These are phyloP conservation scores for Trebouxia gelatinosa DNA, from an alignment of 163 green algal species.

Conservation along the genomic window DNA sequence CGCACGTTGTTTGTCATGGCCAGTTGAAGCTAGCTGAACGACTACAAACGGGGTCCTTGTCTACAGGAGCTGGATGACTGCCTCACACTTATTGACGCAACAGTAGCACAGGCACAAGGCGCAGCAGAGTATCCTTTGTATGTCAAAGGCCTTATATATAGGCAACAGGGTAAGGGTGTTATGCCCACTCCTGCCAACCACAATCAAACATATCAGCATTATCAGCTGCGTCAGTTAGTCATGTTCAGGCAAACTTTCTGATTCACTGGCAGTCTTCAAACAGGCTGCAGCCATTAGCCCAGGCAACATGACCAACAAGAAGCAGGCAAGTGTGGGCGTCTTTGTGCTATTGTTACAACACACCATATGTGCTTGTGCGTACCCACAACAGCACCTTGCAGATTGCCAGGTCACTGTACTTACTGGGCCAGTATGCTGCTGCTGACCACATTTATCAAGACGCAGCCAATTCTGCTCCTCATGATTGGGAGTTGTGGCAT, in stretches of 20 bases:
- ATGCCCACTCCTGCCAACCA: too few relatives aligned
- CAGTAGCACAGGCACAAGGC: background rate
- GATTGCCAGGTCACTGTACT: slow-evolving; percentile 67
- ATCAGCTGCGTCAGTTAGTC: too few relatives aligned
- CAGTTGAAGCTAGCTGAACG: too few relatives aligned
- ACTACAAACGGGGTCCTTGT: too few relatives aligned
- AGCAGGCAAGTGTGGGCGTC: slow-evolving; percentile 47
- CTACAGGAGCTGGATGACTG: slow-evolving; percentile 24
- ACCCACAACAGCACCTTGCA: slow-evolving; percentile 30
- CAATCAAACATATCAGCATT: too few relatives aligned
- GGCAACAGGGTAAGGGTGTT: background rate
- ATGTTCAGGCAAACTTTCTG: slow-evolving; percentile 67
- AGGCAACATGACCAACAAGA: slow-evolving; percentile 67
- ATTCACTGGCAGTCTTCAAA: slow-evolving; percentile 75
- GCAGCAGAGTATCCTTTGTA: slow-evolving; percentile 23
- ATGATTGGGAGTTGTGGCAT: slow-evolving; percentile 79
- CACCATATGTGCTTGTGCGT: too few relatives aligned
- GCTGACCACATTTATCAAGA: slow-evolving; percentile 78
- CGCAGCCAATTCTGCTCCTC: slow-evolving; percentile 51
- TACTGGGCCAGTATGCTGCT: slow-evolving; percentile 74
- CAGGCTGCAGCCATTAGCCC: slow-evolving; percentile 69
- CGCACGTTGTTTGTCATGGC: too few relatives aligned
- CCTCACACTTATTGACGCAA: background rate
- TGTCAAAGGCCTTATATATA: slow-evolving; percentile 20
- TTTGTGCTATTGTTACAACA: background rate